Percentiles rank a stretch among this genome's conserved stretches.
phyloP scores from a whole-genome alignment of 2,329 filamentous ascomycete genomes.

The Botrytis medusae region DNA sequence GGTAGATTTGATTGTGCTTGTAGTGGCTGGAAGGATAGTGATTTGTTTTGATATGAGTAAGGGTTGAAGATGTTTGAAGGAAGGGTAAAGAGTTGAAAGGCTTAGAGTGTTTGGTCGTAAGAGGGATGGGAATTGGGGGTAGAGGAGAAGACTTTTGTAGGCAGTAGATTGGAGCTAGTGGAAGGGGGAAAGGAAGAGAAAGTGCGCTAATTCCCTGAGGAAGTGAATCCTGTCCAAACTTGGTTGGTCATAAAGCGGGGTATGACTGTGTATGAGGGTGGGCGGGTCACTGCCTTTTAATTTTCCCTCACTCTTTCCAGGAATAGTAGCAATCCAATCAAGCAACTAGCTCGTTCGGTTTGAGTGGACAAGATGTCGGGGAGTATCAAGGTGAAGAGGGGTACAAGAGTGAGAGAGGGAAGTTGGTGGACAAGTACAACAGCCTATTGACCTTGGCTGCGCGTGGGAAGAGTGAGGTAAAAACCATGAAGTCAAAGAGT shows the following conservation, averaged over 20 bases:
- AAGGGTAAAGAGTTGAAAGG: neutral
- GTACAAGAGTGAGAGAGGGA: neutral
- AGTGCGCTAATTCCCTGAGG: neutral
- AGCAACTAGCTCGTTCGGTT: neutral
- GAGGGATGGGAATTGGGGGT: neutral
- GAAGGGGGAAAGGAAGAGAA: neutral
- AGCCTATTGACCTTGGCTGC: neutral
- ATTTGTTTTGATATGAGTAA: conserved; percentile 10
- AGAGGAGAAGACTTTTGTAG: conserved; percentile 1
- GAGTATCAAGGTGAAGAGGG: neutral
- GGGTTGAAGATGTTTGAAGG: conserved; percentile 10
- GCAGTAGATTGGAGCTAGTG: neutral
- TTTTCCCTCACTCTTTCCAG: neutral
- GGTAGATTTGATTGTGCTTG: neutral
- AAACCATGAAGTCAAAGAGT: neutral
- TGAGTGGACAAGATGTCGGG: neutral
- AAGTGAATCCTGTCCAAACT: neutral
- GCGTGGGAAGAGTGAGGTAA: neutral
- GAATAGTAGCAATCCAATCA: neutral
- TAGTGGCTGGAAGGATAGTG: neutral
- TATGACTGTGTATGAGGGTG: neutral
- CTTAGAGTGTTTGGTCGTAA: neutral
- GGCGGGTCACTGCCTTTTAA: neutral
- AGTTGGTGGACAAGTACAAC: neutral
- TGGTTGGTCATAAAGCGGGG: neutral